Conservation (phyloP, 352 stramenopile species). For the Peronospora farinosa region DNA sequence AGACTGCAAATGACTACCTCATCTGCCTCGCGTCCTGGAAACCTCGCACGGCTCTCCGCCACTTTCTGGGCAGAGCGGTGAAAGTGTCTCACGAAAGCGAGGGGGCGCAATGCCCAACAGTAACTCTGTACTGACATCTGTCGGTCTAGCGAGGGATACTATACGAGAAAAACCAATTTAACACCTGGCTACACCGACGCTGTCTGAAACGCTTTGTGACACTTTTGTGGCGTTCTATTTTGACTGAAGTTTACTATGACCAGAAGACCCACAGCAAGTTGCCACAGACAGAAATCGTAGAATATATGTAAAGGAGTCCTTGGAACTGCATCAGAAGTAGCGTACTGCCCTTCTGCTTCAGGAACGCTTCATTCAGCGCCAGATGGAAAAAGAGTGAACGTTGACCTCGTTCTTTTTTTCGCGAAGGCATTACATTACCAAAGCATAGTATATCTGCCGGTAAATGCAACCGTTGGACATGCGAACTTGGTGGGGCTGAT, state of each 20-base stretch:
- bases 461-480: background rate
- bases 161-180: background rate
- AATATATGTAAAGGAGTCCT: background rate
- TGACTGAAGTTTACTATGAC: constrained; percentile 27
- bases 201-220: constrained; percentile 25
- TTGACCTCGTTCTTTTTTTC: constrained; percentile 18
- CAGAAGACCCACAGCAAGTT: background rate
- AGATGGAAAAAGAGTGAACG: background rate
- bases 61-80: constrained; percentile 23
- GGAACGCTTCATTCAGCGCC: background rate
- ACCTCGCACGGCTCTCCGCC: constrained; percentile 25
- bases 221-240: constrained; percentile 20
- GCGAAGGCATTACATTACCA: constrained; percentile 2
- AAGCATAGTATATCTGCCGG: constrained; percentile 2
- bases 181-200: constrained; percentile 9
- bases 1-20: constrained; percentile 28
- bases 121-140: background rate
- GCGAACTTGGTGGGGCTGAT: background rate
- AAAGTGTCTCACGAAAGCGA: constrained; percentile 33
- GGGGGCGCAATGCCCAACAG: constrained; percentile 9
- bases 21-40: constrained; percentile 14
- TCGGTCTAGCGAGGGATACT: background rate
- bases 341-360: constrained; percentile 6
- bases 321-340: background rate
- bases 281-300: background rate